phyloP scores from a whole-genome alignment of 345 rosid species.

The Populus tremula region DNA sequence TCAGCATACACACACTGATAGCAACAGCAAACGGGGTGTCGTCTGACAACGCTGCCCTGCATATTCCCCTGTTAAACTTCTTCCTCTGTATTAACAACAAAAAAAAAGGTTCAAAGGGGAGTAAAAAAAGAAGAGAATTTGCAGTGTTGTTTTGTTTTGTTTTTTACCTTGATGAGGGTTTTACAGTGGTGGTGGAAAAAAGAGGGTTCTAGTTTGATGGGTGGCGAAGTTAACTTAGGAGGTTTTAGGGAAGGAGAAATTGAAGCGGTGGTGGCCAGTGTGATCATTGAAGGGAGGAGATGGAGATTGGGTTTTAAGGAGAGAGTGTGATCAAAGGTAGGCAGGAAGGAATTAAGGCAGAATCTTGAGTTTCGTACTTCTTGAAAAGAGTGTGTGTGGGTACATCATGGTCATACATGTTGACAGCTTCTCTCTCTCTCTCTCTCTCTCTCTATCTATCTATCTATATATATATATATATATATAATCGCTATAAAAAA shows the following conservation, averaged over 20 bases:
- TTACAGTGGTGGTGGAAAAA: not conserved
- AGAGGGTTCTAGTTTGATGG: conserved; percentile 6
- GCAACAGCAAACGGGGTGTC: conserved; percentile 72
- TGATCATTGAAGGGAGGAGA: conserved; percentile 18
- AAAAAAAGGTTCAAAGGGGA: not conserved
- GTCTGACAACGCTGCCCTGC: conserved; percentile 64
- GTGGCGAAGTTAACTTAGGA: conserved; percentile 6
- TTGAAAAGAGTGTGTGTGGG: not conserved
- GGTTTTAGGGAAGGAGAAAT: conserved; percentile 13
- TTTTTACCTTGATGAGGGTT: conserved; percentile 31
- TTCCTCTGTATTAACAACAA: conserved; percentile 23
- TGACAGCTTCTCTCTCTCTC: not conserved
- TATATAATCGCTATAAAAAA: too few relatives aligned
- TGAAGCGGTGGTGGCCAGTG: not conserved
- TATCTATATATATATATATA: too few relatives aligned
- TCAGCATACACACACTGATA: conserved; percentile 72
- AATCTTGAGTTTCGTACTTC: not conserved
- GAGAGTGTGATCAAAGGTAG: not conserved
- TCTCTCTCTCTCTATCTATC: too few relatives aligned
- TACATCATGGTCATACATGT: too few relatives aligned
- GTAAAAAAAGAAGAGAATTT: not conserved
- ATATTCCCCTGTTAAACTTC: conserved; percentile 26
- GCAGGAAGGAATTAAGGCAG: not conserved
- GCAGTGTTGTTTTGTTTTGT: not conserved
- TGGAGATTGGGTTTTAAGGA: not conserved